Base-by-base conservation (phyloP, 2,329 filamentous ascomycete species). In the Thelonectria rubi region DNA sequence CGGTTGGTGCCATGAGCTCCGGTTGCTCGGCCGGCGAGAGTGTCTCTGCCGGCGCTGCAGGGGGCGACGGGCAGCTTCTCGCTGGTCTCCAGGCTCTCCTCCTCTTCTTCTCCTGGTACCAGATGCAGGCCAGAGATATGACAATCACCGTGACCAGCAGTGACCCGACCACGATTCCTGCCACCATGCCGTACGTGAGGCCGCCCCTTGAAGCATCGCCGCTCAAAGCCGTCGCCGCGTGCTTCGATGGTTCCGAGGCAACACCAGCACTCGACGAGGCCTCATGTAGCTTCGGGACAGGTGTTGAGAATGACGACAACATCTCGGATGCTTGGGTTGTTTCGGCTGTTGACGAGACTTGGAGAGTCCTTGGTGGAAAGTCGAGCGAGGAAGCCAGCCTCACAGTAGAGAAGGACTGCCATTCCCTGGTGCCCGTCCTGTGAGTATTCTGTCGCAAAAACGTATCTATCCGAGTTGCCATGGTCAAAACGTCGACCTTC, bases 131-230 rank as follows among this genome's bases (percentile, higher is more conserved):
- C 30, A 46, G 37, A 12, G 54, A 21, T 43, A 54, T 26, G 18
- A 58, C 17, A 15, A 58, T 24, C 4, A 45, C 21, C 2, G 58
- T n/a, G 5, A 55, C 32, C 18, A 67, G 49, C 1, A 70, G 6
- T 10, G 56, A 47, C 7, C 68, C 60, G 8, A 70, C 39, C 5
- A 63, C 58, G 37, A 72, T 55, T 3, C 63, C 71, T 14, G 63
- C 68, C 32, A 71, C 66, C 11, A 50, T 50, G 17, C 67, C 67
- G 8, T 60, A 48, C 8, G 62, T 62, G 10, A 65, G 54, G 3
- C 51, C 51, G 1, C 50, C 39, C 8, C 58, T 58, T 8, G 50
- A 26, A 14, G 43, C 10, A 17, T 58, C 43, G 11, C 34, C 12
- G 32, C n/a, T 53, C 18, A 49, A 30, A 18, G 43, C 20, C 11